These are phyloP conservation scores for Nannizzia gypsea DNA, from an alignment of 2,329 filamentous ascomycete species.

Conservation along the genomic window DNA sequence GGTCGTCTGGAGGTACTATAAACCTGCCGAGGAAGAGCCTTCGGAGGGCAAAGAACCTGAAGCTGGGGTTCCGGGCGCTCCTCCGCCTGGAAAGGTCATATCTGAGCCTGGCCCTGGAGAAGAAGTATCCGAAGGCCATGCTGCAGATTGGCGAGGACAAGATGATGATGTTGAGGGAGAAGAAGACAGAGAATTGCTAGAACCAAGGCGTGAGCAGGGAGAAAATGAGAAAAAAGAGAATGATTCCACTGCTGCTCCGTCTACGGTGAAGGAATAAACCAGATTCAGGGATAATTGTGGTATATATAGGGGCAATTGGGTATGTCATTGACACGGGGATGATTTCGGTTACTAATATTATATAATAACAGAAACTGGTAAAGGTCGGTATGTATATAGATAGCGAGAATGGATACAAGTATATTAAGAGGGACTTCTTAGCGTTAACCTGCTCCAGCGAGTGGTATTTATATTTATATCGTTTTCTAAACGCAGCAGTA, in stretches of 20 bases:
- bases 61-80: slow-evolving; percentile 13
- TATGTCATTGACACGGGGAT: neutral
- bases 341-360: neutral
- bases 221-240: neutral
- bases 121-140: slow-evolving; percentile 54
- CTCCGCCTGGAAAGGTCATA: slow-evolving; percentile 37
- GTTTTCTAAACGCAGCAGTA: neutral
- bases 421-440: neutral
- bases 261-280: neutral
- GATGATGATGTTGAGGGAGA: neutral
- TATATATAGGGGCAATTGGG: neutral
- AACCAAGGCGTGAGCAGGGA: neutral
- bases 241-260: neutral
- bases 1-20: slow-evolving; percentile 62
- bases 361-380: neutral
- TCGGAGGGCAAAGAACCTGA: slow-evolving; percentile 7
- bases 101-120: slow-evolving; percentile 55
- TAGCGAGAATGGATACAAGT: neutral
- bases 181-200: neutral
- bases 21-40: slow-evolving; percentile 16
- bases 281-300: neutral
- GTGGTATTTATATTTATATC: neutral
- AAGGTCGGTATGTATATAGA: neutral
- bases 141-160: slow-evolving; percentile 64
- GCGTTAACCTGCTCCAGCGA: neutral